A percentile compares a stretch with the other conserved stretches of the same genome.
Evolutionary conservation across 345 rosid genomes (phyloP).

Genomic region (Populus alba): DNA sequence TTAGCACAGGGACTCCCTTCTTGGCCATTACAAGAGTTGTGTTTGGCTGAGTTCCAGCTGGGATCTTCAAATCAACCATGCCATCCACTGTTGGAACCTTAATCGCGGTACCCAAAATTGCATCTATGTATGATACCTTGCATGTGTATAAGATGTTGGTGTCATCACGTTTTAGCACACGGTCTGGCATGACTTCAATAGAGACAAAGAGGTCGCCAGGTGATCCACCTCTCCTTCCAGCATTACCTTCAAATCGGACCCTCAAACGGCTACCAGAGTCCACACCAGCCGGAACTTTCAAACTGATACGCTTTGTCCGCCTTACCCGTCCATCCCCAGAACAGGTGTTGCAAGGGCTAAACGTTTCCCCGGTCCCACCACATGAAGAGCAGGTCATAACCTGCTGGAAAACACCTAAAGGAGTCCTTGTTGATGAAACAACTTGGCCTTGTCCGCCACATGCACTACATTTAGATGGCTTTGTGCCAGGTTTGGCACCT

Average conservation of each 20-base stretch:
- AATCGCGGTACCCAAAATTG: conserved; percentile 80
- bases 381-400: conserved; percentile 91
- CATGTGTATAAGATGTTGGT: conserved; percentile 81
- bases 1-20: conserved; percentile 86
- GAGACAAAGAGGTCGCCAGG: conserved; percentile 85
- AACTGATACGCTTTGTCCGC: conserved; percentile 80
- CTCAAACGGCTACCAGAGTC: conserved; percentile 93
- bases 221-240: conserved; percentile 90
- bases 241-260: conserved; percentile 91
- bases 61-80: conserved; percentile 87
- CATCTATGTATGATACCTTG: conserved; percentile 86
- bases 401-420: conserved; percentile 95
- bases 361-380: conserved; percentile 75
- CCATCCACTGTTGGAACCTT: conserved; percentile 96
- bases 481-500: conserved; percentile 85
- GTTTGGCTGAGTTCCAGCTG: conserved; percentile 90
- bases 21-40: conserved; percentile 92
- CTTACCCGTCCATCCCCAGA: conserved; percentile 92
- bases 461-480: conserved; percentile 71
- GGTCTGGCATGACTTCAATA: conserved; percentile 81
- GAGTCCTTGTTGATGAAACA: conserved; percentile 83
- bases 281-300: conserved; percentile 94
- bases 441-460: conserved; percentile 99
- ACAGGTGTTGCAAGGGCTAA: conserved; percentile 70
- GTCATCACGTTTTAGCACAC: conserved; percentile 79